Conservation (phyloP, 2,329 filamentous ascomycete genomes). For the Talaromyces sp. region DNA sequence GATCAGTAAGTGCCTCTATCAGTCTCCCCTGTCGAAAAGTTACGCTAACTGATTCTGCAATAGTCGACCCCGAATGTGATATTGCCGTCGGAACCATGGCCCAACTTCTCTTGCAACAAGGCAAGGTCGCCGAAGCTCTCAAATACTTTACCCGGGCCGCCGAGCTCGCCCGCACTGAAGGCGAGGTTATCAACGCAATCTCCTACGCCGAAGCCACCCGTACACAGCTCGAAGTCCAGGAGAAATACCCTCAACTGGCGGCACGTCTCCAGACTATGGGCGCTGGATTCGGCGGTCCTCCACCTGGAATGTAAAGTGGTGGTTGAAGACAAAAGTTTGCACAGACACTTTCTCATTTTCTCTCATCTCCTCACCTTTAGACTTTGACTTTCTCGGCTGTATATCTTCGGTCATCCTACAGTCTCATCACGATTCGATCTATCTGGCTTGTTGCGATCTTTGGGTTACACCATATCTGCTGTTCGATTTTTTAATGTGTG, state of each 20-base stretch:
- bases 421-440: not conserved
- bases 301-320: slow-evolving; percentile 31
- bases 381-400: not conserved
- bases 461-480: slow-evolving; percentile 6
- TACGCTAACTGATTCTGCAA: slow-evolving; percentile 18
- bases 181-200: slow-evolving; percentile 91
- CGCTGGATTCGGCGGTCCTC: slow-evolving; percentile 35
- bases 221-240: slow-evolving; percentile 88
- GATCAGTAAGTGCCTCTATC: slow-evolving; percentile 63
- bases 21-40: slow-evolving; percentile 35
- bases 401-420: slow-evolving; percentile 3
- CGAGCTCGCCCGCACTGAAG: slow-evolving; percentile 88
- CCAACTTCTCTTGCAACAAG: slow-evolving; percentile 93
- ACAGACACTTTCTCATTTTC: not conserved
- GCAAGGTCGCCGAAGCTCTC: slow-evolving; percentile 90
- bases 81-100: slow-evolving; percentile 99
- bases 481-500: slow-evolving; percentile 6
- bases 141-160: slow-evolving; percentile 97
- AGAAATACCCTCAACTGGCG: slow-evolving; percentile 78
- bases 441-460: not conserved
- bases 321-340: slow-evolving; percentile 16
- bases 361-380: slow-evolving; percentile 8
- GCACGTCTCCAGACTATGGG: slow-evolving; percentile 65
- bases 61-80: slow-evolving; percentile 97
- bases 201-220: slow-evolving; percentile 96